Percentiles rank a stretch among this genome's conserved stretches.
These are phyloP conservation scores for Acer yangbiense DNA, from an alignment of 345 rosid genomes.

Conservation along the genomic window DNA sequence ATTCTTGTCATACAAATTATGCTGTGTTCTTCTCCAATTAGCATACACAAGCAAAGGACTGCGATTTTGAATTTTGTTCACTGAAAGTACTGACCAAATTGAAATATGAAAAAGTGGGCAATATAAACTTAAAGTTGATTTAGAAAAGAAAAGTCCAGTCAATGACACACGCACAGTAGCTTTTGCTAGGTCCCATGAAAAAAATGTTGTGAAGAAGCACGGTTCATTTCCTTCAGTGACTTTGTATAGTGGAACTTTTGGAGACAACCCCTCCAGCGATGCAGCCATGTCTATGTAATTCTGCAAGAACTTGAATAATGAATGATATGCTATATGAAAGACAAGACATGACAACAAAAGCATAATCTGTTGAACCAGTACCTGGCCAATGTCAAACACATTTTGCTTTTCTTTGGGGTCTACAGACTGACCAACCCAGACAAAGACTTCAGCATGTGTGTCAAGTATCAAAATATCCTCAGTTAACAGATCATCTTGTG, in stretches of 20 bases:
- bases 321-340: constrained; percentile 20
- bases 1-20: background rate
- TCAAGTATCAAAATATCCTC: constrained; percentile 93
- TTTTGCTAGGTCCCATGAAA: constrained; percentile 87
- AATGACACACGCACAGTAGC: constrained; percentile 56
- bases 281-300: constrained; percentile 77
- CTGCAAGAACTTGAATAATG: constrained; percentile 47
- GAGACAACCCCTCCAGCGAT: constrained; percentile 80
- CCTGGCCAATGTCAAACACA: constrained; percentile 95
- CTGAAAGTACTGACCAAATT: background rate
- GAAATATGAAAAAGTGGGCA: background rate
- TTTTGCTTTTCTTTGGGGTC: constrained; percentile 85
- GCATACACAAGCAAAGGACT: background rate
- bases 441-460: constrained; percentile 93
- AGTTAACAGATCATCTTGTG: constrained; percentile 93
- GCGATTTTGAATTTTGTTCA: constrained; percentile 5
- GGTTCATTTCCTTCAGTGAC: constrained; percentile 98
- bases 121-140: constrained; percentile 13
- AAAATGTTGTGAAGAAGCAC: constrained; percentile 83
- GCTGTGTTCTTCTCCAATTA: constrained; percentile 3
- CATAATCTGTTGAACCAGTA: constrained; percentile 30
- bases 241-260: constrained; percentile 84
- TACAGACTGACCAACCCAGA: constrained; percentile 93
- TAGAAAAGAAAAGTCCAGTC: constrained; percentile 13
- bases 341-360: constrained; percentile 11